Base-by-base conservation (phyloP, 306 rosid genomes). In the Lathyrus aphaca region DNA sequence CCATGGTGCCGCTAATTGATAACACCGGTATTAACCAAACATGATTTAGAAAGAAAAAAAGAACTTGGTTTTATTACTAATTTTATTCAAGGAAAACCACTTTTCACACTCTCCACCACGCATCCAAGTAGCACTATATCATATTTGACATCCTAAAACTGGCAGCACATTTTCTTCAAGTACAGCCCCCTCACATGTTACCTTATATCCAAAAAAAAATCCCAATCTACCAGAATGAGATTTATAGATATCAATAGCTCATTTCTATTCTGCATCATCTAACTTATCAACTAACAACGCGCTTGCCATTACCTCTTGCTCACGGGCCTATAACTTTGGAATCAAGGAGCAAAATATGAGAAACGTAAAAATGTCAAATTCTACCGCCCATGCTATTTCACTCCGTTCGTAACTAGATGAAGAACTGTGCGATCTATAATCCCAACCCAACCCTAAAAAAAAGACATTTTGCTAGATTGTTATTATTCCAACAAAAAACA, bases 401-500 rank as follows among this genome's bases (percentile, higher is more conserved):
- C 53, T 61, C 62, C 32, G 57, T 29, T 37, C 53, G 21, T 23
- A 59, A 37, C 16, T 35, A n/a, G 37, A 66, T 35, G 62, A 68
- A 75, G 45, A 75, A 12, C 12, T 48, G 5, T 13, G 48, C 23
- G 49, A 15, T 45, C 50, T 14, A 5, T 37, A 37, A 8, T 35
- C 3, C 42, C 23, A 49, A 23, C 39, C 37, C 68, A 16, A 7
- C 44, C 7, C 25, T 18, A 51, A 12, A 17, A 40, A 40, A 15
- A 15, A 38, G 1, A 37, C 10, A 21, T 15, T 15, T 17, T 39
- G 10, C 77, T 16, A 23, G 3, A 30, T 64, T 17, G 23, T 27
- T 27, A 15, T 73, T n/a, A 63, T 63, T 51, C 35, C 46, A 65
- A 65, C 51, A 57, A 66, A 44, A 55, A 66, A 44, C 32, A 43